Evolutionary conservation across 148 eudicot species (phyloP).

Genomic region (Selenicereus undatus): DNA sequence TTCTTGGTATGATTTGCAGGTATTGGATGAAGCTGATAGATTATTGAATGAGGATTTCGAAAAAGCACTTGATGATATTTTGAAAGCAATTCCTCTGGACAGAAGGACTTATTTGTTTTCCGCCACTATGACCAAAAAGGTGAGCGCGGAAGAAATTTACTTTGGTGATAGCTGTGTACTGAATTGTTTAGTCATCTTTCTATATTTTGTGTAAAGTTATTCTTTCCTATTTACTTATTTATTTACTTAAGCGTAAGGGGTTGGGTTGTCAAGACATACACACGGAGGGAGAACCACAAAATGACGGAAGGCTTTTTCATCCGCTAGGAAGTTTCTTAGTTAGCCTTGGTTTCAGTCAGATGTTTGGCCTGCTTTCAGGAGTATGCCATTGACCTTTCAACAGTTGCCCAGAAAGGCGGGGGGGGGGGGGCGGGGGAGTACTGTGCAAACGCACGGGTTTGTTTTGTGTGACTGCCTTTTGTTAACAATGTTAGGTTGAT

Average conservation of each 20-base stretch:
- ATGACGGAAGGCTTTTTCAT: not conserved
- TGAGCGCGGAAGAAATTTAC: constrained; percentile 12
- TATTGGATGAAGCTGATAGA: constrained; percentile 93
- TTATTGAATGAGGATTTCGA: constrained; percentile 84
- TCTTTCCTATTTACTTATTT: not conserved
- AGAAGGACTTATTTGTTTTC: constrained; percentile 79
- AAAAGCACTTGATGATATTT: constrained; percentile 70
- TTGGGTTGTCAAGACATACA: not conserved
- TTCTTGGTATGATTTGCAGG: constrained; percentile 38
- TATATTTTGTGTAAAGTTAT: not conserved
- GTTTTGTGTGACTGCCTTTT: not conserved
- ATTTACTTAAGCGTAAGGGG: not conserved
- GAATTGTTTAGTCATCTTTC: not conserved
- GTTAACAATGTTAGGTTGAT: too few relatives aligned
- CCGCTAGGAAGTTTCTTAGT: not conserved
- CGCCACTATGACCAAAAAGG: constrained; percentile 95
- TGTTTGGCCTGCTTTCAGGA: not conserved
- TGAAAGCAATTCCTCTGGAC: constrained; percentile 67
- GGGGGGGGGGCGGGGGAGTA: not conserved
- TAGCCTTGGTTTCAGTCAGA: not conserved
- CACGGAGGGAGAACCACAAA: not conserved
- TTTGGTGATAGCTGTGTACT: not conserved
- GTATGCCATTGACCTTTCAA: not conserved
- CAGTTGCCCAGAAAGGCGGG: not conserved
- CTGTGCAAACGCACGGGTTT: not conserved